Evolutionary conservation across 1,284 basidiomycete genomes (phyloP), one percentile per base, ranked within the genome.

Genomic region (Rhodotorula sp.): DNA sequence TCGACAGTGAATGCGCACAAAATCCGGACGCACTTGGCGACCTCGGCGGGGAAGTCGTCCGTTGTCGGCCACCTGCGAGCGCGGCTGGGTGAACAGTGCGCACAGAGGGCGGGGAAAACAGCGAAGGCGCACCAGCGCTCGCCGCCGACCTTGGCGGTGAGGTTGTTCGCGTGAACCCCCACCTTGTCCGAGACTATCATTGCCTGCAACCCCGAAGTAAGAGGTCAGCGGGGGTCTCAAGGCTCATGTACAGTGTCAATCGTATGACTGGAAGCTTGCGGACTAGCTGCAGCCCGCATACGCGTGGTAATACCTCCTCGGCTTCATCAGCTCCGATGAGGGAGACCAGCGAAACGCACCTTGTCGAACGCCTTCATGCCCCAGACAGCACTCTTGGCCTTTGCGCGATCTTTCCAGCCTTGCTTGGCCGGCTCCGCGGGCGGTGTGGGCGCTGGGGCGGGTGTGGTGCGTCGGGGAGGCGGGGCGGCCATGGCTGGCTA

Each of bases 11-110:
- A 85, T 3, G 71, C 71, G 29, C 81, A 74, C 36, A 86, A 77
- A 55, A 86, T 86, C 51, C 84, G 80, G n/a, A 83, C 83, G 60
- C 81, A 82, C 78, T 55, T 48, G 39, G 50, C 51, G 37, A 62
- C 84, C 57, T 82, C 80, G 0, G 17, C n/a, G 3, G 72, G 78
- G 64, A 85, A 84, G 71, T 86, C 85, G 61, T 83, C 83, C 21
- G 82, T 82, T 34, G 82, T 81, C 2, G 85, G 85, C 82, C 83
- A 86, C 44, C 44, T 44, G 44, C 19, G 19, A 19, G 44, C 15
- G 44, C 39, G 39, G 39, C 39, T n/a, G 39, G 17, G 39, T 41
- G 17, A 41, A 17, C 39, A n/a, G n/a, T n/a, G n/a, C n/a, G n/a
- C n/a, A n/a, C n/a, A 9, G 39, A 7, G 39, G 39, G 39, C 15